Evolutionary conservation across 768 basidiomycete genomes (phyloP), one percentile per base, ranked within the genome.

Genomic region (Coprinopsis marcescibilis): DNA sequence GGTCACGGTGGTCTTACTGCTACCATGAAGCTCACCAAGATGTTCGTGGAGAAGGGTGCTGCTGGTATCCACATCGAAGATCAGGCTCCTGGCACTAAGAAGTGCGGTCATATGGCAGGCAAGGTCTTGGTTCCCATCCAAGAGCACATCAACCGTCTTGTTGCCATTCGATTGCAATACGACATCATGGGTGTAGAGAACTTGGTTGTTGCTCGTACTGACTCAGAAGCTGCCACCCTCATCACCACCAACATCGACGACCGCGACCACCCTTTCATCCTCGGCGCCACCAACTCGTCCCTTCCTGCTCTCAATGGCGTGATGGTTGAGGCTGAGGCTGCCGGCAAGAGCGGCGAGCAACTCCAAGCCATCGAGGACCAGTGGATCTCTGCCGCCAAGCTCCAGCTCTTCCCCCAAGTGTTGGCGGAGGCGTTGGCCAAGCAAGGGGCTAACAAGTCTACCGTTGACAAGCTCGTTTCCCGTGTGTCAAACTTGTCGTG

Each of bases 181-280:
- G 96, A 98, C 62, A 89, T 99, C 61, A 94, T 98, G 93, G 94
- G 95, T 45, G 92, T 96, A 38, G 86, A 89, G 58, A 97, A 96
- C 67, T 78, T 98, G 55, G 79, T 88, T 58, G 77, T 99, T 61
- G 88, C 93, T 6, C 82, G 96, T 46, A 98, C 96, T 2, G 95
- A 98, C 63, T 94, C 94, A 3, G 95, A 98, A 65, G 95, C 96
- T 4, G 95, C 96, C 1, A 97, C 96, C 1, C 80, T 99, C 59
- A 89, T 98, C 70, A 88, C 92, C 29, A 85, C 89, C 54, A 98
- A 98, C 67, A 89, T 99, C 51, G 96, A 99, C 65, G 81, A 84
- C 55, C 83, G 96, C n/a, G 96, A 99, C 70, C 96, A 99, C 54
- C 69, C 90, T 24, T 99, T 98, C 77, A 94, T 99, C 59, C 82